Base-by-base conservation (phyloP, 176 grass and related monocot genomes). In the Cymbopogon citratus region DNA sequence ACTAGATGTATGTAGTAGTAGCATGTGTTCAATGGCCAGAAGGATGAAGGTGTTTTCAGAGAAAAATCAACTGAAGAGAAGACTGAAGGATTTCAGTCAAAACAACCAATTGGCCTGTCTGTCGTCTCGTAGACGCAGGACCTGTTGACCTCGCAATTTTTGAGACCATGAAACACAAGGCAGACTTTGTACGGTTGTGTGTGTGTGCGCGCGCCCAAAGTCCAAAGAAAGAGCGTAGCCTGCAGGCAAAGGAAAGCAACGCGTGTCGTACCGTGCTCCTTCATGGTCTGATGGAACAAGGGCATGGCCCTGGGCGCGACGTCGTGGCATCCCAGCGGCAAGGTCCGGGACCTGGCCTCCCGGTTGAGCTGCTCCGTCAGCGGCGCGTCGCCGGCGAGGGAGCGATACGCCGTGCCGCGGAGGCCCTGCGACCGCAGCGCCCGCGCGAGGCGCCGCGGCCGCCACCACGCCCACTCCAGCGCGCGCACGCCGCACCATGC, bases 381-480 rank as follows among this genome's bases (percentile, higher is more conserved):
- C 71, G 46, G 79, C 34, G 81, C 48, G 79, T 92, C 93, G 27
- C 93, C 93, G 7, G 80, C 69, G 2, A 90, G 31, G 11, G 84
- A 70, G 0, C 75, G 79, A 63, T 92, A 95, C 71, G 67, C 16
- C n/a, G 74, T 95, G 76, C 93, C 93, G 2, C 77, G 38, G 52
- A 95, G 72, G 1, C 93, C 93, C 80, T 92, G 93, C 64, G 90
- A 16, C 41, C 90, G 66, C 6, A 95, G 87, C 74, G 24, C 81
- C 23, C 75, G 49, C 0, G 60, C 83, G 12, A 88, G 85, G 7
- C 90, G 85, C 35, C 71, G 83, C 39, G 93, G 93, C 57, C 49
- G 80, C 79, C 87, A 86, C 93, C 90, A 95, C 4, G 77, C 86
- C 90, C 85, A 92, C 69, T 90, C 83, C 66, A 95, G 5, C 29